These are phyloP conservation scores for Closterium sp. DNA, from an alignment of 139 green algal genomes.

Conservation along the genomic window DNA sequence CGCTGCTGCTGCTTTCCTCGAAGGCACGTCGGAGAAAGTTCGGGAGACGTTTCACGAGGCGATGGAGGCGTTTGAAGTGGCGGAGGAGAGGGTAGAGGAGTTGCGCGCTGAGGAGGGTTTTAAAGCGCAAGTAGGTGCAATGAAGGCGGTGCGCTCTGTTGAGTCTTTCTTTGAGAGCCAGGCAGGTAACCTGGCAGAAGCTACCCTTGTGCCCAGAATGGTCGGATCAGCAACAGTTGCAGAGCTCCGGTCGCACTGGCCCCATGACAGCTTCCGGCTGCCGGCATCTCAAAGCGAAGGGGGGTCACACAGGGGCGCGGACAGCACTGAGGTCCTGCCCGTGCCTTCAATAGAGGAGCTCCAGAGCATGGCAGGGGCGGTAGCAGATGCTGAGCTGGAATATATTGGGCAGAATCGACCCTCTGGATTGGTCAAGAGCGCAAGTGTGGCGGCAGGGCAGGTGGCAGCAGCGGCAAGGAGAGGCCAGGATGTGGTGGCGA, in stretches of 20 bases:
- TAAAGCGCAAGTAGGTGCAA: neutral
- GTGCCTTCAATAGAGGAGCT: neutral
- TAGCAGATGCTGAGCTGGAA: neutral
- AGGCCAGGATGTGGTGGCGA: neutral
- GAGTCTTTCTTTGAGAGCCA: neutral
- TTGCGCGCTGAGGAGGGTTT: neutral
- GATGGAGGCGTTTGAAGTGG: neutral
- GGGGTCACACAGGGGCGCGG: no score
- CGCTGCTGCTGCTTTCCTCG: neutral
- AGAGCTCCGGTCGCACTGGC: neutral
- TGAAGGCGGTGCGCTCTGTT: neutral
- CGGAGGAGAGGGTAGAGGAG: neutral
- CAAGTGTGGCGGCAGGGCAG: neutral
- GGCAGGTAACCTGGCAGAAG: neutral
- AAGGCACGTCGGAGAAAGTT: neutral
- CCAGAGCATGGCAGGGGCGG: neutral
- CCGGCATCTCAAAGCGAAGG: neutral
- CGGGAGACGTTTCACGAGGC: neutral
- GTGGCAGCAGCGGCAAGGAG: neutral
- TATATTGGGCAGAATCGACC: neutral
- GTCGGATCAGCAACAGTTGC: neutral
- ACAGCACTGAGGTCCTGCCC: neutral
- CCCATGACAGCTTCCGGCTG: neutral
- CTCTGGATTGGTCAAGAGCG: neutral
- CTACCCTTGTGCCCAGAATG: neutral